These are phyloP conservation scores for Diplodia scrobiculata DNA, from an alignment of 2,329 filamentous ascomycete species.

Conservation along the genomic window DNA sequence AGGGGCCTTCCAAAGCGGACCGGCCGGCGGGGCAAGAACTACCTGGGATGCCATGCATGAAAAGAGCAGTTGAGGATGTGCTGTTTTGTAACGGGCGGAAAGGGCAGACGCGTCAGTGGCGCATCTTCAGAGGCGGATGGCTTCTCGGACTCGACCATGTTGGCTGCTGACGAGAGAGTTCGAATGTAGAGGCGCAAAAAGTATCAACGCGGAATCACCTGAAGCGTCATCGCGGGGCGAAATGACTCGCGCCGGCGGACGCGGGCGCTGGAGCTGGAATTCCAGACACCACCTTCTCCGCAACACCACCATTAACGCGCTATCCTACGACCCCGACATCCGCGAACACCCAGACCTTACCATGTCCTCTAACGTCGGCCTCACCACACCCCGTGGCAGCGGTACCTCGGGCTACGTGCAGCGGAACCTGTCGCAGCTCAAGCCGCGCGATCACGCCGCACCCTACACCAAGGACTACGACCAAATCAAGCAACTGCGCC, in stretches of 20 bases:
- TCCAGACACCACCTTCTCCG: constrained; percentile 6
- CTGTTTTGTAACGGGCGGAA: constrained; percentile 78
- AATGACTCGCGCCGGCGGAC: constrained; percentile 16
- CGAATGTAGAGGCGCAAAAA: neutral
- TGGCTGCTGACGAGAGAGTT: neutral
- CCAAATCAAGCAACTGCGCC: constrained; percentile 70
- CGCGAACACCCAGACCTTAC: constrained; percentile 5
- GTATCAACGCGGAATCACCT: neutral
- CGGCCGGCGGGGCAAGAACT: constrained; percentile 31
- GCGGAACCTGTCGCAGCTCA: constrained; percentile 86
- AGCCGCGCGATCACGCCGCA: constrained; percentile 75
- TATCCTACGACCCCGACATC: neutral
- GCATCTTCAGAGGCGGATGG: neutral
- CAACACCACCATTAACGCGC: constrained; percentile 2
- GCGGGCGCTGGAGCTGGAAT: too few relatives aligned
- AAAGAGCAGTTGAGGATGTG: constrained; percentile 96
- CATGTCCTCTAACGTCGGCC: constrained; percentile 97
- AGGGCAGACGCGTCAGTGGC: constrained; percentile 57
- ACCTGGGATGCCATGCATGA: constrained; percentile 84
- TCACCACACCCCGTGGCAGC: constrained; percentile 88
- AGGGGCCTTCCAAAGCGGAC: neutral
- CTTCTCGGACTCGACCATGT: constrained; percentile 12
- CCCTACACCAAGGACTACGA: constrained; percentile 76
- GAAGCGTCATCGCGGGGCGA: constrained; percentile 28
- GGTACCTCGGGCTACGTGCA: constrained; percentile 98